These are phyloP conservation scores for Cyclostephanos invisitatus DNA, from an alignment of 108 stramenopile genomes.

Conservation along the genomic window DNA sequence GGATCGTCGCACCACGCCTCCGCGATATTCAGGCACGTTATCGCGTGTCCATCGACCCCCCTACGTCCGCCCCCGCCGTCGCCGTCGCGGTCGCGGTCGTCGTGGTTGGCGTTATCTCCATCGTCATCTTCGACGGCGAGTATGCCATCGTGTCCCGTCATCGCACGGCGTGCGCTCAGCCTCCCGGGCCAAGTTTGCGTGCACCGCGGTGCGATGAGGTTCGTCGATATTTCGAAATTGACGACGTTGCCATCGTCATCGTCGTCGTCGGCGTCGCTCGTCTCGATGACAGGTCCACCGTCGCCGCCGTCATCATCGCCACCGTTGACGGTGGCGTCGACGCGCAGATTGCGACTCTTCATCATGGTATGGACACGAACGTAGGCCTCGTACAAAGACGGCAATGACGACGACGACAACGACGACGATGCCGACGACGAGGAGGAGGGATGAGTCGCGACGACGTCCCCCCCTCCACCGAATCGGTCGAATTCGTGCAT, in stretches of 20 bases:
- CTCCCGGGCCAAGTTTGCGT: constrained; percentile 37
- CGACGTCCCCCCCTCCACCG: no score
- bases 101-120: no score
- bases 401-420: constrained; percentile 2
- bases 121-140: not conserved
- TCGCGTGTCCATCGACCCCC: no score
- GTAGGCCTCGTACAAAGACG: constrained; percentile 14
- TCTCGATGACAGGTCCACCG: not conserved
- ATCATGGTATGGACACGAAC: constrained; percentile 25
- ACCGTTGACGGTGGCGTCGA: not conserved
- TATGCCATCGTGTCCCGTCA: constrained; percentile 1
- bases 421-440: not conserved
- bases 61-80: no score
- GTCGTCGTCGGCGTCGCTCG: not conserved
- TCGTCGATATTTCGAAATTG: not conserved
- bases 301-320: not conserved
- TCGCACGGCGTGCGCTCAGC: not conserved
- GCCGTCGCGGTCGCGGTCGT: no score
- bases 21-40: constrained; percentile 33
- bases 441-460: not conserved
- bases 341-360: constrained; percentile 36
- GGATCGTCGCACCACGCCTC: constrained; percentile 44
- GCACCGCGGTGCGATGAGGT: constrained; percentile 17
- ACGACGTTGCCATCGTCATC: not conserved
- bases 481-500: constrained; percentile 2